Evolutionary conservation across 2,329 filamentous ascomycete genomes (phyloP).

Genomic region (Geoglossum cookeanum): DNA sequence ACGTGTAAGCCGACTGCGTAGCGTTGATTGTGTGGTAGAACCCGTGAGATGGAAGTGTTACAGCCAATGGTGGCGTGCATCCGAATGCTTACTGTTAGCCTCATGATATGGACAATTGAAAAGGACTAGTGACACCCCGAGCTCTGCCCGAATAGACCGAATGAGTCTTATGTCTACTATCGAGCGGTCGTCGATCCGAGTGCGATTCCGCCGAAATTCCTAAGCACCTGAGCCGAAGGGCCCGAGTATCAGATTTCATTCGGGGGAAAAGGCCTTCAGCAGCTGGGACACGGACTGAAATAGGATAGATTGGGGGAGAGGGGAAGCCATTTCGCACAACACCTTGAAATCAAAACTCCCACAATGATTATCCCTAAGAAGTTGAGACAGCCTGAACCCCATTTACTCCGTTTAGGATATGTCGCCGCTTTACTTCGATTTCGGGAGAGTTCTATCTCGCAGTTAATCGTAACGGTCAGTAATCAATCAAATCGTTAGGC

Average conservation of each 20-base stretch:
- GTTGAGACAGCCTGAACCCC: not conserved
- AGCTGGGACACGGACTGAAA: not conserved
- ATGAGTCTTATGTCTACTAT: not conserved
- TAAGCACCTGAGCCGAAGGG: not conserved
- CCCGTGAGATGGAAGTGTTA: not conserved
- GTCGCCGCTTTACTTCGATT: not conserved
- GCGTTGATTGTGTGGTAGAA: not conserved
- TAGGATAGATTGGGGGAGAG: not conserved
- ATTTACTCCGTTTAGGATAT: not conserved
- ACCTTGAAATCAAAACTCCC: constrained; percentile 1
- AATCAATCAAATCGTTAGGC: not conserved
- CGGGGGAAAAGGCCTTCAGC: not conserved
- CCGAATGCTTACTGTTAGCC: not conserved
- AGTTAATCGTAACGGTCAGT: constrained; percentile 1
- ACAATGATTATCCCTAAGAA: not conserved
- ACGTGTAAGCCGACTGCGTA: not conserved
- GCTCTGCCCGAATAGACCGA: not conserved
- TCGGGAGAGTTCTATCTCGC: not conserved
- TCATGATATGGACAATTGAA: not conserved
- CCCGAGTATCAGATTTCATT: constrained; percentile 2
- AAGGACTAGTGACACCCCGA: not conserved
- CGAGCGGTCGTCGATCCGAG: not conserved
- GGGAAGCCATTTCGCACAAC: constrained; percentile 1
- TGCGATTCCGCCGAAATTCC: not conserved
- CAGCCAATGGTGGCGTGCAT: not conserved